phyloP scores from a whole-genome alignment of 805 yeast genomes.

The Teunomyces panamensis region DNA sequence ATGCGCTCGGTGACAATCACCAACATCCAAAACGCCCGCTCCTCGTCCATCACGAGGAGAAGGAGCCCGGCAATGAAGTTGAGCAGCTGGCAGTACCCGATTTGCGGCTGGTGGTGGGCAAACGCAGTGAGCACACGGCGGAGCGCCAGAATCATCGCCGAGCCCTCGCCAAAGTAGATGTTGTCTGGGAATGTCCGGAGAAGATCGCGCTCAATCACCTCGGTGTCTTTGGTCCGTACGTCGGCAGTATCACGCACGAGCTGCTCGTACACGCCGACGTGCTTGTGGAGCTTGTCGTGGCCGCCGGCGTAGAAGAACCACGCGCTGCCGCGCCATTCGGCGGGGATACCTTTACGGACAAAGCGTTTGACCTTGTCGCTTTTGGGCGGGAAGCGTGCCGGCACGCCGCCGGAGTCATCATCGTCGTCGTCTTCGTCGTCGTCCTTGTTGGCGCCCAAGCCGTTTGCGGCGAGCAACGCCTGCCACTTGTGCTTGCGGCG shows the following conservation, averaged over 20 bases:
- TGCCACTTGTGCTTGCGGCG: conserved; percentile 80
- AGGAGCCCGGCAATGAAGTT: conserved; percentile 89
- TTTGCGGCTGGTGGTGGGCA: conserved; percentile 79
- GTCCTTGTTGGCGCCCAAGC: conserved; percentile 42
- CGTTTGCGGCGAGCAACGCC: conserved; percentile 60
- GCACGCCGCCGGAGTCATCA: conserved; percentile 20
- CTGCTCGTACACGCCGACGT: conserved; percentile 71
- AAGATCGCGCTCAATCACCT: conserved; percentile 90
- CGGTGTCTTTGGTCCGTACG: conserved; percentile 70
- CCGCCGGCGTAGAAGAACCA: conserved; percentile 97
- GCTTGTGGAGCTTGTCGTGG: conserved; percentile 61
- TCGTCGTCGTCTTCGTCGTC: no score
- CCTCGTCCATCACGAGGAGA: conserved; percentile 84
- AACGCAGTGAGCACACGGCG: conserved; percentile 82
- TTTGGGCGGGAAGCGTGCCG: conserved; percentile 70
- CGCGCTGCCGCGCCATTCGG: conserved; percentile 95
- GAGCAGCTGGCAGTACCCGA: conserved; percentile 94
- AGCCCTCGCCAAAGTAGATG: conserved; percentile 59
- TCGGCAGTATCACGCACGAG: conserved; percentile 57
- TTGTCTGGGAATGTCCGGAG: conserved; percentile 96
- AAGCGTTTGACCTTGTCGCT: conserved; percentile 78
- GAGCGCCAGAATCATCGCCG: conserved; percentile 24
- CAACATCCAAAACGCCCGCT: conserved; percentile 91
- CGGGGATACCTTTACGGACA: conserved; percentile 89
- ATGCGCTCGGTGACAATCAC: conserved; percentile 83